These are phyloP conservation scores for Neoscytalidium dimidiatum DNA, from an alignment of 2,329 filamentous ascomycete species.

Conservation along the genomic window DNA sequence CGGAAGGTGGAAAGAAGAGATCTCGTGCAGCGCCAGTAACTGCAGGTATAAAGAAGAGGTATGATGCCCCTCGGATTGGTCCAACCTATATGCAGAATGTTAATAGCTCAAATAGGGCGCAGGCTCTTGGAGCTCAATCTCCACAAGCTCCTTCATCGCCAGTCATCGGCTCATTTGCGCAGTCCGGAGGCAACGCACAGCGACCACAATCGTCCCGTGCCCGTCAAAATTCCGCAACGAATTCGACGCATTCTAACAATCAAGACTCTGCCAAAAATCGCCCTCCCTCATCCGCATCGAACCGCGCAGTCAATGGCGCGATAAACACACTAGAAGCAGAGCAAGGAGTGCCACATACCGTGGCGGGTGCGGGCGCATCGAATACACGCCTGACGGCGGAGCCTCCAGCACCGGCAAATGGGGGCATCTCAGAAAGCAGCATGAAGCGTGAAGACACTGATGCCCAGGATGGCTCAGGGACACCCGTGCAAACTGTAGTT, in stretches of 20 bases:
- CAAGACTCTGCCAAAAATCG: constrained; percentile 44
- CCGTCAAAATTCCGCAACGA: constrained; percentile 67
- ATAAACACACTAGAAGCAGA: background rate
- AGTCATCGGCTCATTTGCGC: constrained; percentile 63
- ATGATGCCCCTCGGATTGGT: constrained; percentile 31
- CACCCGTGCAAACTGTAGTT: constrained; percentile 25
- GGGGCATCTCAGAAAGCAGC: constrained; percentile 19
- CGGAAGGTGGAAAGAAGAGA: constrained; percentile 70
- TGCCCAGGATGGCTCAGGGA: constrained; percentile 41
- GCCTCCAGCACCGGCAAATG: constrained; percentile 4
- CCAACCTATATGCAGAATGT: background rate
- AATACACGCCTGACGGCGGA: background rate
- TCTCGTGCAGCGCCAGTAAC: constrained; percentile 67
- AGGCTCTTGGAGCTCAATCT: constrained; percentile 60
- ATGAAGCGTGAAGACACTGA: constrained; percentile 55
- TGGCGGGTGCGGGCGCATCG: background rate
- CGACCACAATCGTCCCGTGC: constrained; percentile 70
- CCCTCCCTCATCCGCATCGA: constrained; percentile 40
- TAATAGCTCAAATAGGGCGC: constrained; percentile 38
- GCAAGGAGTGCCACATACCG: background rate
- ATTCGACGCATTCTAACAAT: constrained; percentile 48
- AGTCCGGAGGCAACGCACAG: constrained; percentile 57
- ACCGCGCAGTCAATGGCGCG: constrained; percentile 24
- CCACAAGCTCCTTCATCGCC: constrained; percentile 76
- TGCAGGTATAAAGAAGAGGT: constrained; percentile 79